phyloP scores from a whole-genome alignment of 2,329 filamentous ascomycete genomes.

The Fusarium pseudoanthophilum region DNA sequence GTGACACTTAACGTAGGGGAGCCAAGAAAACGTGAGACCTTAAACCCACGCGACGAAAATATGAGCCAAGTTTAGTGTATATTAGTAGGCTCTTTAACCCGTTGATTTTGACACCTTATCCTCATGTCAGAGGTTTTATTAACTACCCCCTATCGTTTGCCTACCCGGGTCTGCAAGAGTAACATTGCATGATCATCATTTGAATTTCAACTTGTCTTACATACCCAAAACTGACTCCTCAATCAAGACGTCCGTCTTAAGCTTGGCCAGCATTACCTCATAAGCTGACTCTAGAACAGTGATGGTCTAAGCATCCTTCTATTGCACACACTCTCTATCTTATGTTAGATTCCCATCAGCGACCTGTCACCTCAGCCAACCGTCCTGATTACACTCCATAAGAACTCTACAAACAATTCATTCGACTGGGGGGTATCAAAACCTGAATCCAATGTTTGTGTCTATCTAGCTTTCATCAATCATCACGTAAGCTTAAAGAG shows the following conservation, averaged over 20 bases:
- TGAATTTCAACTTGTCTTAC: not conserved
- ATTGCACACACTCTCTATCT: not conserved
- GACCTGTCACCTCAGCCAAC: not conserved
- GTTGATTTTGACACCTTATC: not conserved
- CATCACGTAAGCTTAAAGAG: conserved; percentile 54
- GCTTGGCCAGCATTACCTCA: not conserved
- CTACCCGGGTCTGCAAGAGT: not conserved
- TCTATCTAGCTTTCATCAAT: conserved; percentile 34
- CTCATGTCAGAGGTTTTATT: not conserved
- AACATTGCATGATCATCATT: not conserved
- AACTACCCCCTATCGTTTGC: not conserved
- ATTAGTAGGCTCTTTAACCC: not conserved
- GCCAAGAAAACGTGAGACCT: not conserved
- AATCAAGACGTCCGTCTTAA: not conserved
- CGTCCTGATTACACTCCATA: not conserved
- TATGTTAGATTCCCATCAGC: not conserved
- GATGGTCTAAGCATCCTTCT: not conserved
- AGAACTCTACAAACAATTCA: not conserved
- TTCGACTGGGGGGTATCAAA: conserved; percentile 23
- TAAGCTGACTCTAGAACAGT: not conserved
- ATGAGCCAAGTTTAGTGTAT: not conserved
- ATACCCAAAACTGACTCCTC: not conserved
- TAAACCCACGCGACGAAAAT: not conserved
- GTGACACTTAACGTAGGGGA: conserved; percentile 10
- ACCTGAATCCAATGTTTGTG: conserved; percentile 23